Evolutionary conservation across 495 filamentous ascomycete species (phyloP).

Genomic region (Mytilinidion resinicola): DNA sequence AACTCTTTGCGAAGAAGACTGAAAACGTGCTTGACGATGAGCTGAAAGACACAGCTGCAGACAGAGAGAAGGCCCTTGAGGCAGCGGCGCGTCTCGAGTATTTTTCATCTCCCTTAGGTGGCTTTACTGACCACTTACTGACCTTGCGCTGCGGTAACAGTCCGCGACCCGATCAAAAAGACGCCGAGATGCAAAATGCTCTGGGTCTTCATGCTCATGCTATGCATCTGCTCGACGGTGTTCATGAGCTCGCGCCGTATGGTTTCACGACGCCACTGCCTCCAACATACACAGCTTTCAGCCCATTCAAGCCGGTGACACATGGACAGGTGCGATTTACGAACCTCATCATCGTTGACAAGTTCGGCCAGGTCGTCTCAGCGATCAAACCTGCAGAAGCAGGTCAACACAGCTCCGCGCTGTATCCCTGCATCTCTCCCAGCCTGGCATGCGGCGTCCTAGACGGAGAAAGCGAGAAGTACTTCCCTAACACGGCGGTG

Average conservation of each 20-base stretch:
- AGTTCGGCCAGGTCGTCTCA: slow-evolving; percentile 42
- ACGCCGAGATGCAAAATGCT: slow-evolving; percentile 6
- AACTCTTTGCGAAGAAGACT: background rate
- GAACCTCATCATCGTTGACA: slow-evolving; percentile 48
- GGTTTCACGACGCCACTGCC: too few species aligned
- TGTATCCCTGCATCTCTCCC: background rate
- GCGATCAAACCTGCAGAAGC: slow-evolving; percentile 28
- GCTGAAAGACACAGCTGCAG: too few species aligned
- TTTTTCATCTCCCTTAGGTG: slow-evolving; percentile 40
- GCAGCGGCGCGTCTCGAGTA: too few species aligned
- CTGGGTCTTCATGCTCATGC: background rate
- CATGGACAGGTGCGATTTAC: slow-evolving; percentile 16
- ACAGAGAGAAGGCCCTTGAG: too few species aligned
- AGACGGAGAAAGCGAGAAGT: background rate
- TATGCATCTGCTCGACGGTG: slow-evolving; percentile 14
- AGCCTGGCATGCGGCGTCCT: background rate
- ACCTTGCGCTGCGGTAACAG: too few species aligned
- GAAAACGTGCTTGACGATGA: background rate
- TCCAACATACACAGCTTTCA: too few species aligned
- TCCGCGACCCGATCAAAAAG: slow-evolving; percentile 7
- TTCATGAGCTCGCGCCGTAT: slow-evolving; percentile 35
- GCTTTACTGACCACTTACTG: slow-evolving; percentile 40
- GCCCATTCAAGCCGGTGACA: slow-evolving; percentile 13
- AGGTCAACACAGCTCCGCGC: background rate
- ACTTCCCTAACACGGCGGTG: background rate